phyloP scores from a whole-genome alignment of 306 rosid genomes.

The Erythrophleum fordii region DNA sequence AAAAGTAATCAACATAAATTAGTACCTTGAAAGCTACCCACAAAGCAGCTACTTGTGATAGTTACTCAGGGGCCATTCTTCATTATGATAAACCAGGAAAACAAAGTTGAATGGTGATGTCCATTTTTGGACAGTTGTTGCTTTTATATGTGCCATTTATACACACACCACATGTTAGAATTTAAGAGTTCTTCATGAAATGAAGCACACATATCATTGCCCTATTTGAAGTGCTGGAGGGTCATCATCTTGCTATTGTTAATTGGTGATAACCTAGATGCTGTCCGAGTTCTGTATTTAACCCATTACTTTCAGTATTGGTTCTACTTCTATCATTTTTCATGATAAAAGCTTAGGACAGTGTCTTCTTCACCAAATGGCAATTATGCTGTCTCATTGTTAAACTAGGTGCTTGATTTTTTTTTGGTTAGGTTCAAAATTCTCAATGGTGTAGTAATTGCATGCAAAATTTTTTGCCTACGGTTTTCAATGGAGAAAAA shows the following conservation, averaged over 20 bases:
- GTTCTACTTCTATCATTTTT: slow-evolving; percentile 9
- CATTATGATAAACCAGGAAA: neutral
- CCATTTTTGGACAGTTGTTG: neutral
- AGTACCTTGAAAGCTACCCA: neutral
- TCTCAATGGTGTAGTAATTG: neutral
- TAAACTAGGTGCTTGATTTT: too few species aligned
- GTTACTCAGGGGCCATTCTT: neutral
- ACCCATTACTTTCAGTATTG: neutral
- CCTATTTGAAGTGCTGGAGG: neutral
- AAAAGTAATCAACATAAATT: neutral
- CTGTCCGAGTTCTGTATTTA: slow-evolving; percentile 15
- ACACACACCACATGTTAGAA: neutral
- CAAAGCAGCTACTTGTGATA: neutral
- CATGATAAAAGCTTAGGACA: too few species aligned
- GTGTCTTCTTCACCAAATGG: too few species aligned
- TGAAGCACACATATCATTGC: neutral
- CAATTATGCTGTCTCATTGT: too few species aligned
- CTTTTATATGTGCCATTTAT: neutral
- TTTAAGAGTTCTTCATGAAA: neutral
- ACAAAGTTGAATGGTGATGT: neutral
- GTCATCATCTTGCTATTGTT: neutral
- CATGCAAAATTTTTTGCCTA: slow-evolving; percentile 3
- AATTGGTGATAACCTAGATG: neutral
- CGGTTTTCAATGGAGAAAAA: slow-evolving; percentile 8
- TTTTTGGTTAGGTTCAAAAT: slow-evolving; percentile 6